phyloP scores from a whole-genome alignment of 257 asterid species.

The Solanum lycopersicoides region DNA sequence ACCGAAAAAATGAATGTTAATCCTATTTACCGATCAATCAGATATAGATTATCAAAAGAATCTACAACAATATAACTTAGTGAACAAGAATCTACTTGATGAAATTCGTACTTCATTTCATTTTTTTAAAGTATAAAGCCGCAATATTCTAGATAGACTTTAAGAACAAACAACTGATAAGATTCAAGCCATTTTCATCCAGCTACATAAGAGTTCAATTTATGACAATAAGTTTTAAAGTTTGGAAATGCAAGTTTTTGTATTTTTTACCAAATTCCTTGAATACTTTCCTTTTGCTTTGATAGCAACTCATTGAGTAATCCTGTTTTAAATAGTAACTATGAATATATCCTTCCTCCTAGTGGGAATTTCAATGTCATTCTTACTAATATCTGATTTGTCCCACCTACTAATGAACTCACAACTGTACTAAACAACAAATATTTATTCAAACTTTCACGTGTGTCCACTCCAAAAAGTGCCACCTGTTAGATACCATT shows the following conservation, averaged over 20 bases:
- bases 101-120: background rate
- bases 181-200: conserved; percentile 10
- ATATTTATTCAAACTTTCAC: background rate
- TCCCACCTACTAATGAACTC: background rate
- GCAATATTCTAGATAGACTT: background rate
- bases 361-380: background rate
- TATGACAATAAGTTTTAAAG: conserved; percentile 11
- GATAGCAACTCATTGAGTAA: conserved; percentile 30
- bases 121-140: background rate
- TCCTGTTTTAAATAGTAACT: conserved; percentile 11
- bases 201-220: conserved; percentile 2
- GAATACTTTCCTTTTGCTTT: conserved; percentile 20
- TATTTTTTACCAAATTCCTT: conserved; percentile 26
- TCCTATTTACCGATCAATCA: background rate
- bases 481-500: background rate
- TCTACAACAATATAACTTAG: no score
- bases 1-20: background rate
- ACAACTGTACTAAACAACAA: background rate
- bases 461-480: background rate
- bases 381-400: background rate
- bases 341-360: background rate
- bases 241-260: conserved; percentile 3
- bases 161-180: background rate
- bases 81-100: background rate
- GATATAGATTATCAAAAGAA: background rate